Evolutionary conservation across 2,329 filamentous ascomycete species (phyloP).

Genomic region (Aspergillus texensis): DNA sequence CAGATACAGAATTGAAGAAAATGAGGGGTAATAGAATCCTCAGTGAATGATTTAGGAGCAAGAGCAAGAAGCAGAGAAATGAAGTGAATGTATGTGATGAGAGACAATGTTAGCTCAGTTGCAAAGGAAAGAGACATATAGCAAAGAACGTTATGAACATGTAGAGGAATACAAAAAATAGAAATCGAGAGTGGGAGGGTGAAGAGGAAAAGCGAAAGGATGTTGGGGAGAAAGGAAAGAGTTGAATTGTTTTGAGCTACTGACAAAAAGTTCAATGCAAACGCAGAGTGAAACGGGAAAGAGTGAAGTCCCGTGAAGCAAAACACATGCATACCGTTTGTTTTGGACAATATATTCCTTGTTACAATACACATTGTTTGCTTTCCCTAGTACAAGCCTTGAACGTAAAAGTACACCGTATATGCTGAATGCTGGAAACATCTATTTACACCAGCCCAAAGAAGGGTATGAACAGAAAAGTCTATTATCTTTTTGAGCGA

Average conservation of each 20-base stretch:
- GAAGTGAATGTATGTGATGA: not conserved
- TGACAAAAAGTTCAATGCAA: not conserved
- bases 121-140: not conserved
- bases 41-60: not conserved
- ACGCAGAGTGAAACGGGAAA: not conserved
- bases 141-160: not conserved
- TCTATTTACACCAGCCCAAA: not conserved
- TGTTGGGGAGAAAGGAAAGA: not conserved
- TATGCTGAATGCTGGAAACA: not conserved
- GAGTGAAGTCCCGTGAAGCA: not conserved
- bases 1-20: not conserved
- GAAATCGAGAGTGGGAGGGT: not conserved
- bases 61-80: not conserved
- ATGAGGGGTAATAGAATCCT: not conserved
- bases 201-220: not conserved
- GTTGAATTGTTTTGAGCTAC: not conserved
- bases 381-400: not conserved
- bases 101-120: not conserved
- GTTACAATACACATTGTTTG: not conserved
- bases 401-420: not conserved
- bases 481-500: slow-evolving; percentile 14
- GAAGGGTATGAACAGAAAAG: slow-evolving; percentile 1
- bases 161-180: not conserved
- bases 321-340: not conserved
- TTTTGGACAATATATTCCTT: not conserved